Percentiles rank a stretch among this genome's conserved stretches.
phyloP scores from a whole-genome alignment of 192 early-diverging fungal species.

The Glomus cerebriforme region DNA sequence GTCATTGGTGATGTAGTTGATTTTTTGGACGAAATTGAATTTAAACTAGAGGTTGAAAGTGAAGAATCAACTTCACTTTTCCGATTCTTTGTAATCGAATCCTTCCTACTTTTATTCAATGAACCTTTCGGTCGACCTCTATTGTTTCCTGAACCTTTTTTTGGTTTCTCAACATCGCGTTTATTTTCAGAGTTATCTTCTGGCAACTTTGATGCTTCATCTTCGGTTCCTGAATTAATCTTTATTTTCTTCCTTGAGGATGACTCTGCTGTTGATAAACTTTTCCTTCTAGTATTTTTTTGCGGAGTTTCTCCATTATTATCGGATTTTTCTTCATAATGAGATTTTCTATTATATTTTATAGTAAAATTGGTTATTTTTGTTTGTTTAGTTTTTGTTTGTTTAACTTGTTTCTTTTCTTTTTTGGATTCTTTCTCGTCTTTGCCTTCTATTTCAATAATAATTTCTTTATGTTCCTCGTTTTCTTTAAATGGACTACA shows the following conservation, averaged over 20 bases:
- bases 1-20: background rate
- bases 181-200: background rate
- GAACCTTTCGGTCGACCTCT: background rate
- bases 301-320: background rate
- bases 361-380: background rate
- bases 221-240: background rate
- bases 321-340: background rate
- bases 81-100: background rate
- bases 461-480: background rate
- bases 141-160: background rate
- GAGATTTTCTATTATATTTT: background rate
- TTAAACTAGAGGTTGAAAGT: background rate
- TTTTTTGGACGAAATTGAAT: background rate
- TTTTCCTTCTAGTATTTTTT: background rate
- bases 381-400: background rate
- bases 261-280: background rate
- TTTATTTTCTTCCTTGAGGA: background rate
- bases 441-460: background rate
- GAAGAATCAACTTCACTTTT: background rate
- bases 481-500: background rate
- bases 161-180: background rate
- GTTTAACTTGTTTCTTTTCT: background rate
- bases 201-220: background rate
- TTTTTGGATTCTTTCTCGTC: background rate
- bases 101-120: background rate